phyloP scores from a whole-genome alignment of 1,284 basidiomycete species.

The Xanthoconium separans region DNA sequence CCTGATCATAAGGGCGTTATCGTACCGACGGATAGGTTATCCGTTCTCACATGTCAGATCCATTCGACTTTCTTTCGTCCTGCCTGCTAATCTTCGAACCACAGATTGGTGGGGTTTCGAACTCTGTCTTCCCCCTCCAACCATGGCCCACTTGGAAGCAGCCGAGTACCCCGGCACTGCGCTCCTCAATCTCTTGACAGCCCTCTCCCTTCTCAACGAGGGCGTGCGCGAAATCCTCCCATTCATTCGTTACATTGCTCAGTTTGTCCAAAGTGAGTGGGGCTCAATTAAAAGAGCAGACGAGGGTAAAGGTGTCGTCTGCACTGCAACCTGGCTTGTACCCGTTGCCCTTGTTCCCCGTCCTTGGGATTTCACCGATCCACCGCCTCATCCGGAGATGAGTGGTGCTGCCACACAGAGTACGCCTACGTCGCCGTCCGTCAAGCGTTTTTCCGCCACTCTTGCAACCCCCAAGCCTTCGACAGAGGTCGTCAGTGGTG shows the following conservation, averaged over 20 bases:
- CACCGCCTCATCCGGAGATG: conserved; percentile 22
- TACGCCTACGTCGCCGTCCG: conserved; percentile 20
- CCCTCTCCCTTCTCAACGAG: conserved; percentile 61
- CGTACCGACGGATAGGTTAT: conserved; percentile 74
- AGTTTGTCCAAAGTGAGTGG: conserved; percentile 75
- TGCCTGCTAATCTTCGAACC: conserved; percentile 8
- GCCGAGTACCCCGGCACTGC: conserved; percentile 61
- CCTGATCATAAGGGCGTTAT: conserved; percentile 69
- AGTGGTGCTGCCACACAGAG: conserved; percentile 15
- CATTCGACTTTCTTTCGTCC: conserved; percentile 1
- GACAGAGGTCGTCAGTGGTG: conserved; percentile 18
- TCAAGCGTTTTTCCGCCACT: conserved; percentile 30
- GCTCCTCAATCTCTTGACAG: conserved; percentile 70
- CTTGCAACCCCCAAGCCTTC: conserved; percentile 33
- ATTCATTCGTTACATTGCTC: conserved; percentile 74
- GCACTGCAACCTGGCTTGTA: conserved; percentile 83
- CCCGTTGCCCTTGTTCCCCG: conserved; percentile 74
- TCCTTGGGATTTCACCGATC: conserved; percentile 70
- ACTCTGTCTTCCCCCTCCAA: conserved; percentile 65
- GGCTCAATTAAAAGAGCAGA: conserved; percentile 60
- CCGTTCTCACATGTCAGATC: conserved; percentile 70
- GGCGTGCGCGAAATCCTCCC: conserved; percentile 77
- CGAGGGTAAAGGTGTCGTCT: conserved; percentile 73
- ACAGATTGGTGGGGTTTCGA: conserved; percentile 86
- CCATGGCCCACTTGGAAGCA: conserved; percentile 58